Percentiles rank a stretch among this genome's conserved stretches.
Conservation (phyloP, 768 basidiomycete species). For the Hirschioporus abietinus region DNA sequence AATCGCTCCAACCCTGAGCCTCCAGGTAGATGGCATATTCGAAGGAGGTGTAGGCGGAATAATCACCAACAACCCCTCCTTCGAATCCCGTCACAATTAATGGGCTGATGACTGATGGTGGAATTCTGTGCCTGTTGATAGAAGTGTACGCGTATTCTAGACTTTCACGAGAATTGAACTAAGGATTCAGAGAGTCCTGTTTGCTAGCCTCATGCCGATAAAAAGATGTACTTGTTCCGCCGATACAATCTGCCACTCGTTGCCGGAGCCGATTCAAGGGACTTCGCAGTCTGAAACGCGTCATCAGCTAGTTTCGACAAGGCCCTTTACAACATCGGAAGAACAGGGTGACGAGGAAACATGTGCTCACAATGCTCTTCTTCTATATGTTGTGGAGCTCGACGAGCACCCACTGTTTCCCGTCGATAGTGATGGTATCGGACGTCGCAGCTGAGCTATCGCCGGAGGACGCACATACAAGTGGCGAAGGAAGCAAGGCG, state of each 20-base stretch:
- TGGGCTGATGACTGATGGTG: background rate
- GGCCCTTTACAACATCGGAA: background rate
- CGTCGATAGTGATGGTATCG: background rate
- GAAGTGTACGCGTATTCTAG: background rate
- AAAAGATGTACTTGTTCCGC: background rate
- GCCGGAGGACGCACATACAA: background rate
- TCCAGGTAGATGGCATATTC: slow-evolving; percentile 50
- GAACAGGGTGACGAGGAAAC: background rate
- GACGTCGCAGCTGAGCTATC: background rate
- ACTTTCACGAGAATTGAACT: background rate
- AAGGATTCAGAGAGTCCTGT: background rate
- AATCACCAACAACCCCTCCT: slow-evolving; percentile 48
- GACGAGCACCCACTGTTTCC: background rate
- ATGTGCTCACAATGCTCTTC: background rate
- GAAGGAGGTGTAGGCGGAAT: slow-evolving; percentile 63
- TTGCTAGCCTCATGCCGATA: background rate
- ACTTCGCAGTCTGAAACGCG: background rate
- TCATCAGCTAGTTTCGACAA: background rate
- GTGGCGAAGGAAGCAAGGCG: background rate
- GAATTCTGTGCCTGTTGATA: background rate
- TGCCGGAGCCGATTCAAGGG: background rate
- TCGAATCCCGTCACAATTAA: background rate
- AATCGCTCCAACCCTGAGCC: slow-evolving; percentile 46
- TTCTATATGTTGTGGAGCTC: background rate
- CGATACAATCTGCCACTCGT: background rate